These are phyloP conservation scores for Boletus vinaceobasis DNA, from an alignment of 768 basidiomycete species.

Conservation along the genomic window DNA sequence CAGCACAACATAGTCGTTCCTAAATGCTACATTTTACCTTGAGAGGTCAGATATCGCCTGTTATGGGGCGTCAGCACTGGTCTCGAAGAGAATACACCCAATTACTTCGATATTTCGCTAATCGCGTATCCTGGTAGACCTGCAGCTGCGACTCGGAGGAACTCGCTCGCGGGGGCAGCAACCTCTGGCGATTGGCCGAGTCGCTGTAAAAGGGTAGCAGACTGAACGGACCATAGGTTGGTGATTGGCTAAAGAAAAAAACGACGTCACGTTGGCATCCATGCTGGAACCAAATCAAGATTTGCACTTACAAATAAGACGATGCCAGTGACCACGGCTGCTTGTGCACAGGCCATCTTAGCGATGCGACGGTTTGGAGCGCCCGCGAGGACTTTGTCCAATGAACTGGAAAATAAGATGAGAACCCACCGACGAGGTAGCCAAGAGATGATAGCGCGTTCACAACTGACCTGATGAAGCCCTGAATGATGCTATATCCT, in stretches of 20 bases:
- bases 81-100: neutral
- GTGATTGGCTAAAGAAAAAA: conserved; percentile 20
- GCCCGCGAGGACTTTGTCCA: conserved; percentile 17
- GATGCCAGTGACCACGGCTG: conserved; percentile 23
- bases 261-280: neutral
- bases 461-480: conserved; percentile 35
- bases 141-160: conserved; percentile 37
- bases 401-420: conserved; percentile 9
- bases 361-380: conserved; percentile 13
- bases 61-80: neutral
- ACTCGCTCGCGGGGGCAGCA: conserved; percentile 36
- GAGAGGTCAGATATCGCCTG: conserved; percentile 21
- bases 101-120: conserved; percentile 39
- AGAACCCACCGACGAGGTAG: conserved; percentile 5
- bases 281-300: neutral
- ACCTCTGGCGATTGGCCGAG: conserved; percentile 38
- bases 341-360: conserved; percentile 18
- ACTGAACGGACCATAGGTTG: conserved; percentile 18
- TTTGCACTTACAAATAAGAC: conserved; percentile 16
- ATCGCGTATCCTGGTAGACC: conserved; percentile 48
- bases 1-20: neutral
- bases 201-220: conserved; percentile 37
- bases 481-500: conserved; percentile 36
- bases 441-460: neutral
- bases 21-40: conserved; percentile 10